Conservation (phyloP, 805 yeast genomes). For the Starmerella vaccinii region DNA sequence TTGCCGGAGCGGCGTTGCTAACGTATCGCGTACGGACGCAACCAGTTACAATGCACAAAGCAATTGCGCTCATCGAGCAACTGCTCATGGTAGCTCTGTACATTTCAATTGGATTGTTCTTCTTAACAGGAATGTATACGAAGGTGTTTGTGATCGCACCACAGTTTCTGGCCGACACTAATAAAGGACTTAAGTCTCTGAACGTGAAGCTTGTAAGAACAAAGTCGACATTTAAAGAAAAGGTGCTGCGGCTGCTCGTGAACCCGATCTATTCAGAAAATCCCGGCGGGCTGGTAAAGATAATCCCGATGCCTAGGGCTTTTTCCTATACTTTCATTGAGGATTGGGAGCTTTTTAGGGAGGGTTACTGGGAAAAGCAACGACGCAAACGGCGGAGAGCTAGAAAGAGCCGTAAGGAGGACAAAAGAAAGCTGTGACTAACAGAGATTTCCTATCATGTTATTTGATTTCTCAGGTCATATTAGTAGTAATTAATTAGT, state of each 20-base stretch:
- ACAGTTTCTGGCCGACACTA: constrained; percentile 66
- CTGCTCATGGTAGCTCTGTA: constrained; percentile 47
- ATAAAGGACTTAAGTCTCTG: constrained; percentile 77
- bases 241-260: constrained; percentile 23
- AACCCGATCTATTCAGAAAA: constrained; percentile 25
- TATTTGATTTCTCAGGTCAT: background rate
- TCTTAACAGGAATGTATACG: constrained; percentile 79
- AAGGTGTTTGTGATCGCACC: constrained; percentile 77
- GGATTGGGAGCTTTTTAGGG: constrained; percentile 89
- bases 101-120: constrained; percentile 66
- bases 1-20: constrained; percentile 27
- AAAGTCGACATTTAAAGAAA: constrained; percentile 26
- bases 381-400: constrained; percentile 5
- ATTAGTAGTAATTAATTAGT: too few species aligned
- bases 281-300: constrained; percentile 66
- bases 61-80: constrained; percentile 26
- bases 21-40: constrained; percentile 26
- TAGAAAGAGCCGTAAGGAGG: background rate
- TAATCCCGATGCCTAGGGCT: constrained; percentile 69
- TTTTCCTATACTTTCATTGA: constrained; percentile 77
- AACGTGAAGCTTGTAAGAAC: constrained; percentile 56
- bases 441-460: background rate
- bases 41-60: background rate
- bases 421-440: background rate
- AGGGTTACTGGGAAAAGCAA: constrained; percentile 70